A percentile compares a stretch with the other conserved stretches of the same genome.
phyloP scores from a whole-genome alignment of 148 eudicot species.

The Rhododendron ferrugineum region DNA sequence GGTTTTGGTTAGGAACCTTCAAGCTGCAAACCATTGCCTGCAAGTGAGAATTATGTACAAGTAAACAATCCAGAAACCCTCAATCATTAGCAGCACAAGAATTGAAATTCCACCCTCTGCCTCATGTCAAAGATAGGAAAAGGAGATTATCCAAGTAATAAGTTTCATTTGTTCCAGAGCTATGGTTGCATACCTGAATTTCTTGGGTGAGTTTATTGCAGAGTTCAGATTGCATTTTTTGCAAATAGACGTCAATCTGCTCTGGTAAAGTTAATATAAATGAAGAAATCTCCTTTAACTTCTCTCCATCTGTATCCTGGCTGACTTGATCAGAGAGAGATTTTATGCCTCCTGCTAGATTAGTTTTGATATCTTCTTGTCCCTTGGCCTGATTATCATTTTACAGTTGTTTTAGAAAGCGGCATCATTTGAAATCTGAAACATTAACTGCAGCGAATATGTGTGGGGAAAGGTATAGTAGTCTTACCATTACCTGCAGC shows the following conservation, averaged over 20 bases:
- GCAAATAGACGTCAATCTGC: slow-evolving; percentile 38
- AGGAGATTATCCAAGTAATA: neutral
- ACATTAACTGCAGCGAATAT: slow-evolving; percentile 3
- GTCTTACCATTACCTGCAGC: slow-evolving; percentile 61
- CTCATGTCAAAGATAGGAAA: neutral
- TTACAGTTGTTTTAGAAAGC: slow-evolving; percentile 14
- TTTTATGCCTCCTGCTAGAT: slow-evolving; percentile 42
- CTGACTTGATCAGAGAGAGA: slow-evolving; percentile 47
- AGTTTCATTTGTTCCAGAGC: neutral
- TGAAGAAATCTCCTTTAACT: slow-evolving; percentile 38
- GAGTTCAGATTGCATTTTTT: slow-evolving; percentile 47
- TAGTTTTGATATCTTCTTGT: slow-evolving; percentile 62
- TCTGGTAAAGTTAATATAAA: slow-evolving; percentile 45
- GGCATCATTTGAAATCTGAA: neutral
- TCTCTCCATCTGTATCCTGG: slow-evolving; percentile 39
- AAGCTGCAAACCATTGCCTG: slow-evolving; percentile 59
- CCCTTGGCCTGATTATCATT: slow-evolving; percentile 57
- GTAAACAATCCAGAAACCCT: neutral
- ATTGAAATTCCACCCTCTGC: neutral
- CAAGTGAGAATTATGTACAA: slow-evolving; percentile 11
- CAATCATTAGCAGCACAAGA: neutral
- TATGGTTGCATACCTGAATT: slow-evolving; percentile 51
- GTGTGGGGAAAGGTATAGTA: slow-evolving; percentile 6
- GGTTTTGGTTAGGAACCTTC: slow-evolving; percentile 35
- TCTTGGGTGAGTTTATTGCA: slow-evolving; percentile 43